These are phyloP conservation scores for Aspergillus heteromorphus DNA, from an alignment of 495 filamentous ascomycete species.

Conservation along the genomic window DNA sequence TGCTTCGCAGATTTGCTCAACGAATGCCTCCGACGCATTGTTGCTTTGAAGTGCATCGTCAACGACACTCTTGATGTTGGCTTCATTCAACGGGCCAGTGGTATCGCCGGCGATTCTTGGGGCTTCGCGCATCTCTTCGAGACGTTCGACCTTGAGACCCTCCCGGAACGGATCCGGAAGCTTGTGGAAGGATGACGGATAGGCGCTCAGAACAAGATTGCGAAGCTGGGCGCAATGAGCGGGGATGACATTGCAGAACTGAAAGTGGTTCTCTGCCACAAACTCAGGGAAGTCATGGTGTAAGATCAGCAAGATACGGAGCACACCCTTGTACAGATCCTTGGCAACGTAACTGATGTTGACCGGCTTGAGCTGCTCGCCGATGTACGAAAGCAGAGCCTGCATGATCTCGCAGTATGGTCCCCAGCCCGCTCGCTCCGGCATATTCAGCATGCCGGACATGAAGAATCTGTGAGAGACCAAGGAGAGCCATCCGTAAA, in stretches of 20 bases:
- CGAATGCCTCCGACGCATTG: slow-evolving; percentile 55
- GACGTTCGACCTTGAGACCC: slow-evolving; percentile 73
- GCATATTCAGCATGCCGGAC: slow-evolving; percentile 68
- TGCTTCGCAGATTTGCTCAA: slow-evolving; percentile 65
- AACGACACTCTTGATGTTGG: slow-evolving; percentile 60
- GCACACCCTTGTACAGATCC: slow-evolving; percentile 75
- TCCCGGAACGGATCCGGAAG: slow-evolving; percentile 75
- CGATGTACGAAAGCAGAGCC: slow-evolving; percentile 66
- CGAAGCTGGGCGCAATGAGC: slow-evolving; percentile 81
- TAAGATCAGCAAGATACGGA: slow-evolving; percentile 77
- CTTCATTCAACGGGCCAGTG: slow-evolving; percentile 50
- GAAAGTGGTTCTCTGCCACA: slow-evolving; percentile 77
- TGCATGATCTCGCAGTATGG: slow-evolving; percentile 71
- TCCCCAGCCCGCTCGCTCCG: slow-evolving; percentile 66
- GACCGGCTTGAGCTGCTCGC: slow-evolving; percentile 70
- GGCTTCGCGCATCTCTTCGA: slow-evolving; percentile 68
- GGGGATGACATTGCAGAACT: slow-evolving; percentile 80
- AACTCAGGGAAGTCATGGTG: slow-evolving; percentile 96
- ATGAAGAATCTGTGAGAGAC: slow-evolving; percentile 83
- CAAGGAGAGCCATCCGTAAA: slow-evolving; percentile 77
- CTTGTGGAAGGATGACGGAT: slow-evolving; percentile 67
- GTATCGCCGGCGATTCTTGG: slow-evolving; percentile 60
- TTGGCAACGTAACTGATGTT: slow-evolving; percentile 65
- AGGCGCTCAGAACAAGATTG: slow-evolving; percentile 82
- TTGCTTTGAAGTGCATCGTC: slow-evolving; percentile 59